Conservation (phyloP, 345 rosid genomes). For the Psidium friedrichsthalianum region DNA sequence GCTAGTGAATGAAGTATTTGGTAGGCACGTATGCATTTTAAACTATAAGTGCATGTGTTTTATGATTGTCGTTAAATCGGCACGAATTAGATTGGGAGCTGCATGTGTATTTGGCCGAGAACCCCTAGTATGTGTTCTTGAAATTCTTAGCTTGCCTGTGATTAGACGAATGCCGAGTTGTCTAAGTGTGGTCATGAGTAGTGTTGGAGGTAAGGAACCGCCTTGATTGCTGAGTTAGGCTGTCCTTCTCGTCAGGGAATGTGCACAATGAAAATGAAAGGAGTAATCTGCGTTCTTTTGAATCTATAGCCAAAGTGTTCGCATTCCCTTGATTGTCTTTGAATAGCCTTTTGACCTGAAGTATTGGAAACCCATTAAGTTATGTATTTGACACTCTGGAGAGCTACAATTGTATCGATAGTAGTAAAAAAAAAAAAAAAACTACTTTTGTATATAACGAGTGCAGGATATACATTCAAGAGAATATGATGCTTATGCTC, state of each 20-base stretch:
- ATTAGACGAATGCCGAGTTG: too few relatives aligned
- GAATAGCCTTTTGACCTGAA: neutral
- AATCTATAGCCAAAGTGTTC: neutral
- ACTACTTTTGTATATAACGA: neutral
- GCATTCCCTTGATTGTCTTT: neutral
- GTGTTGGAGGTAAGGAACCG: too few relatives aligned
- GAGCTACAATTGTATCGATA: neutral
- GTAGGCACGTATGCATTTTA: too few relatives aligned
- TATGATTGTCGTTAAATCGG: too few relatives aligned
- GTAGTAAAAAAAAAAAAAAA: neutral
- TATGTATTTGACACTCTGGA: neutral
- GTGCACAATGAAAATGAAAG: neutral
- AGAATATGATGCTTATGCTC: neutral
- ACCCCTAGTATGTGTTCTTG: too few relatives aligned
- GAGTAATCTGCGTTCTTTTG: neutral
- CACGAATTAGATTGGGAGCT: too few relatives aligned
- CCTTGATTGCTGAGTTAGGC: too few relatives aligned
- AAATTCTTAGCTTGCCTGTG: too few relatives aligned
- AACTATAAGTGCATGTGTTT: too few relatives aligned
- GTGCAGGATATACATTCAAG: neutral
- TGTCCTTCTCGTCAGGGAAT: neutral
- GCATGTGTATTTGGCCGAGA: too few relatives aligned
- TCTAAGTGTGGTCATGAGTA: too few relatives aligned
- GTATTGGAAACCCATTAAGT: neutral
- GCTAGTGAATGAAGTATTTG: too few relatives aligned